Base-by-base conservation (phyloP, 2,329 filamentous ascomycete genomes). In the Aureobasidium sp. region DNA sequence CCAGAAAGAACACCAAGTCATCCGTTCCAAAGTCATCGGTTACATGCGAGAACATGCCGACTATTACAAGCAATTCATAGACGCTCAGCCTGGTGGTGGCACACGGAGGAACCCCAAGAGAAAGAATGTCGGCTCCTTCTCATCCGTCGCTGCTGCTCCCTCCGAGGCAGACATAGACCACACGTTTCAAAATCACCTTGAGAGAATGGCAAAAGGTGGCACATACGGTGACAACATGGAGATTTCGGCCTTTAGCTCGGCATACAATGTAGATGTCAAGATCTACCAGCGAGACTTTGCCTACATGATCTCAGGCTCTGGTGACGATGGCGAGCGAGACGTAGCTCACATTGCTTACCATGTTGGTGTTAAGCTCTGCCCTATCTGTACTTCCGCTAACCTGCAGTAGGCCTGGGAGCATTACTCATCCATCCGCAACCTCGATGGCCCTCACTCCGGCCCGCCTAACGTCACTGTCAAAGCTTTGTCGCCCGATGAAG, bases 191-290 rank as follows among this genome's bases (percentile, higher is more conserved):
- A 78, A 78, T 37, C 84, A 86, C 71, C 76, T 89, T 13, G 74
- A 78, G 64, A 76, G 78, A 62, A 87, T 88, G 79, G 80, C 82
- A 34, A 80, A 81, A 68, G 78, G 79, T 34, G 83, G 83, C 57
- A 82, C 82, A 43, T 89, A 82, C 74, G 87, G 84, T 29, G 86
- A 87, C 69, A 85, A 88, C 63, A 80, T 87, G 75, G 85, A 88
- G 73, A 81, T 90, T 48, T 79, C 81, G 36, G 87, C 87, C 6
- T 89, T 89, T 72, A 82, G 83, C 32, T 80, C 82, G 62, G 82
- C 81, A 26, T 87, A 81, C 70, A 77, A 81, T 56, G 81, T 81
- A 59, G 82, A 88, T 70, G 83, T 89, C 61, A 81, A 81, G 67
- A 82, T 88, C 62, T 87, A 85, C 73, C 75, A 82, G 73, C 68